Percentiles rank a stretch among this genome's conserved stretches.
Conservation (phyloP, 2,329 filamentous ascomycete species). For the Teratosphaeria gauchensis region DNA sequence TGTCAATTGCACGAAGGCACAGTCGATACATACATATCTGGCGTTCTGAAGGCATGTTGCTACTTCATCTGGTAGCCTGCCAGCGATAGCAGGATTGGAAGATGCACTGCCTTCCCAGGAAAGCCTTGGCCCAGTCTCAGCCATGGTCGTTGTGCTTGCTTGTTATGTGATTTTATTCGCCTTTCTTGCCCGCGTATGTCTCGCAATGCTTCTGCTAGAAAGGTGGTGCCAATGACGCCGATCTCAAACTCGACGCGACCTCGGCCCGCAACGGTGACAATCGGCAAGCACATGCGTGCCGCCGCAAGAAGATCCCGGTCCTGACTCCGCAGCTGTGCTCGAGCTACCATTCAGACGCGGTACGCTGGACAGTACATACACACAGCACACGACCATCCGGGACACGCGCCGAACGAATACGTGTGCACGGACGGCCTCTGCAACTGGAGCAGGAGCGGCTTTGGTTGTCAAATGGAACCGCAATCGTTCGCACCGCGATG, state of each 20-base stretch:
- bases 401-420: background rate
- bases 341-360: background rate
- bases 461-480: background rate
- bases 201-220: background rate
- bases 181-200: background rate
- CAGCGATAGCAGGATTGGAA: constrained; percentile 59
- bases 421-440: background rate
- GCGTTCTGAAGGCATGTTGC: constrained; percentile 88
- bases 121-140: constrained; percentile 14
- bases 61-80: constrained; percentile 70
- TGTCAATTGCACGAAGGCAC: background rate
- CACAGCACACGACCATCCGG: background rate
- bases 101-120: constrained; percentile 49
- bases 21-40: constrained; percentile 60
- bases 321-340: background rate
- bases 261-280: background rate
- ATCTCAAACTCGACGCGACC: background rate
- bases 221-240: background rate
- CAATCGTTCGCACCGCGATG: background rate
- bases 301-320: background rate
- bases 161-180: background rate
- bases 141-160: constrained; percentile 1
- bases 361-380: background rate
- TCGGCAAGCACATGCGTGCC: background rate
- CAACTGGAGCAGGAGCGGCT: background rate